Percentiles rank a stretch among this genome's conserved stretches.
phyloP scores from a whole-genome alignment of 2,329 filamentous ascomycete species.

The Ascochyta koolunga region DNA sequence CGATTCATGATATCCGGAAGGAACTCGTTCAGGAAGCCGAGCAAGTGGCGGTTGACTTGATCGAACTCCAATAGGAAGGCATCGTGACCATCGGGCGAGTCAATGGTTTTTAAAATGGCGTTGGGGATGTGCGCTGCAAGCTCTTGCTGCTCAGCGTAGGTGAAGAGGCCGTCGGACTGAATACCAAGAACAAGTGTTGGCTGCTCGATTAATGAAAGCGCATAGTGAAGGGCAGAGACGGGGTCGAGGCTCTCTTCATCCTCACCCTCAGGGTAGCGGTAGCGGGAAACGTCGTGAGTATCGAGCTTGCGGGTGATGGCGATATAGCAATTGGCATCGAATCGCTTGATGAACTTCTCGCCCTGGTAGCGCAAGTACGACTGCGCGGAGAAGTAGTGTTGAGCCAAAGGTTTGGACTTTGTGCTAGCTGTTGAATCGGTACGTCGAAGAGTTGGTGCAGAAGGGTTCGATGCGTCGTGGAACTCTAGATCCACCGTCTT shows the following conservation, averaged over 20 bases:
- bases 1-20: constrained; percentile 85
- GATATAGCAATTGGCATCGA: constrained; percentile 99
- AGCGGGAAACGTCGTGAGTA: constrained; percentile 90
- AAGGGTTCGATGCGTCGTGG: constrained; percentile 48
- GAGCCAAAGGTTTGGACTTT: constrained; percentile 50
- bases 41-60: constrained; percentile 88
- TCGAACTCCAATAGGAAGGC: constrained; percentile 96
- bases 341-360: constrained; percentile 93
- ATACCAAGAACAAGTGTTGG: constrained; percentile 92
- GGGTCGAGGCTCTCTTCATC: constrained; percentile 52
- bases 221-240: constrained; percentile 65
- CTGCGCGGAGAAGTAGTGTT: constrained; percentile 96
- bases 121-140: constrained; percentile 81
- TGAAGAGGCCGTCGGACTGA: constrained; percentile 94
- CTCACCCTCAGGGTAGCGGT: constrained; percentile 59
- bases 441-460: constrained; percentile 34
- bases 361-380: constrained; percentile 97
- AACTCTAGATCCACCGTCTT: constrained; percentile 55
- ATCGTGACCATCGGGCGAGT: constrained; percentile 94
- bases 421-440: constrained; percentile 18
- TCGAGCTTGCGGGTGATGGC: constrained; percentile 97
- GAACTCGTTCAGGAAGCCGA: constrained; percentile 81
- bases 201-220: constrained; percentile 82
- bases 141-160: constrained; percentile 94
- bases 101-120: constrained; percentile 81